phyloP scores from a whole-genome alignment of 2,329 filamentous ascomycete species.

The Moelleriella libera region DNA sequence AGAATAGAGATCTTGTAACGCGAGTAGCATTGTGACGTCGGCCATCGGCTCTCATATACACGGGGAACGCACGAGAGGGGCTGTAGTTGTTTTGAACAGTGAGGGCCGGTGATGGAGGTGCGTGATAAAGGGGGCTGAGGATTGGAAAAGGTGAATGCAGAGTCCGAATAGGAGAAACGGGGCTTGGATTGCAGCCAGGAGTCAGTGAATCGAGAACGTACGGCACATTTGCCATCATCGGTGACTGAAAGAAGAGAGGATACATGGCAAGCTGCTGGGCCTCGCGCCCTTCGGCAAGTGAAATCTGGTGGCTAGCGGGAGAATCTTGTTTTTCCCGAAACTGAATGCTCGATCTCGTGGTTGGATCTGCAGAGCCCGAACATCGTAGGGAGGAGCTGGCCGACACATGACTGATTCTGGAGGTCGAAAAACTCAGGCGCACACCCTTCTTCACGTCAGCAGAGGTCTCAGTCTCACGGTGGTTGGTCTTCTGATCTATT shows the following conservation, averaged over 20 bases:
- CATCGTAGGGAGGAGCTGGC: slow-evolving; percentile 7
- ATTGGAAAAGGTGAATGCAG: slow-evolving; percentile 17
- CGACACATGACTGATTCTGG: slow-evolving; percentile 2
- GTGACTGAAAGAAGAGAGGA: slow-evolving; percentile 18
- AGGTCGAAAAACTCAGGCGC: slow-evolving; percentile 10
- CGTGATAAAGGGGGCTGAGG: slow-evolving; percentile 15
- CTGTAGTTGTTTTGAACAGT: slow-evolving; percentile 22
- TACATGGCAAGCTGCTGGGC: slow-evolving; percentile 15
- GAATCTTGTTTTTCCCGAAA: slow-evolving; percentile 4
- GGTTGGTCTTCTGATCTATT: slow-evolving; percentile 1
- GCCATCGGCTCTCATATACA: slow-evolving; percentile 19
- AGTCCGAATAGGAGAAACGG: slow-evolving; percentile 12
- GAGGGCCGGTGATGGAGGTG: slow-evolving; percentile 18
- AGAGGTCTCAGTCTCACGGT: neutral
- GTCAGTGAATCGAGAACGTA: slow-evolving; percentile 15
- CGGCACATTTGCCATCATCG: slow-evolving; percentile 12
- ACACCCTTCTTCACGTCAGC: slow-evolving; percentile 8
- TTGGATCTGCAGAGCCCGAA: neutral
- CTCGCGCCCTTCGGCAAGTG: slow-evolving; percentile 7
- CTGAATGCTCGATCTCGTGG: slow-evolving; percentile 1
- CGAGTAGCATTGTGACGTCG: slow-evolving; percentile 36
- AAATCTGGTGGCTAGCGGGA: slow-evolving; percentile 2
- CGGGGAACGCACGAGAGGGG: slow-evolving; percentile 21
- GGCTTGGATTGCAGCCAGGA: slow-evolving; percentile 4
- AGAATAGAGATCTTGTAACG: slow-evolving; percentile 29